These are phyloP conservation scores for Fermentozyma sake DNA, from an alignment of 1,139 yeast species.

Conservation along the genomic window DNA sequence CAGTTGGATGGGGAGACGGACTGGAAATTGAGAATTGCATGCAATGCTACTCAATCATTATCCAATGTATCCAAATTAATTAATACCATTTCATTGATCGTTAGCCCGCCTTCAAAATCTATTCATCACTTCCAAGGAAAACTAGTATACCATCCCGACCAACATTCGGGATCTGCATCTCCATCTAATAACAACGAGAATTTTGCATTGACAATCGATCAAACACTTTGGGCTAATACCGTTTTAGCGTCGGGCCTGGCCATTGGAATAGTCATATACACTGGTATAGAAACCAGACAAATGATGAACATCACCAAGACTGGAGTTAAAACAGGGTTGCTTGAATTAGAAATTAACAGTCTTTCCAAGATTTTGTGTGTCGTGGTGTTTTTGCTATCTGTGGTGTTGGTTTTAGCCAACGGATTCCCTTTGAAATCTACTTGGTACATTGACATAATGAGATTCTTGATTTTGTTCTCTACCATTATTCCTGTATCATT, in stretches of 20 bases:
- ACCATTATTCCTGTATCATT: conserved; percentile 95
- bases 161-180: conserved; percentile 16
- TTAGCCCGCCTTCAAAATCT: conserved; percentile 75
- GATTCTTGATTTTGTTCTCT: conserved; percentile 86
- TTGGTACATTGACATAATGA: conserved; percentile 89
- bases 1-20: conserved; percentile 99
- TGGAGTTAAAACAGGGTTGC: conserved; percentile 85
- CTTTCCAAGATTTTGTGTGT: conserved; percentile 85
- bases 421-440: conserved; percentile 59
- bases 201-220: conserved; percentile 76
- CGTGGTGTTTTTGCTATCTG: conserved; percentile 75
- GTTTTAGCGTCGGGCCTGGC: conserved; percentile 93
- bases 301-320: conserved; percentile 87
- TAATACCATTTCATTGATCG: conserved; percentile 51
- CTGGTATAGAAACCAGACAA: conserved; percentile 92
- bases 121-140: conserved; percentile 81
- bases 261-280: conserved; percentile 80
- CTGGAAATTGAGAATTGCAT: conserved; percentile 88
- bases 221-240: conserved; percentile 97
- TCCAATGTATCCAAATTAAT: conserved; percentile 32
- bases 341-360: conserved; percentile 86
- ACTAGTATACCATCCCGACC: conserved; percentile 41
- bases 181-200: conserved; percentile 39
- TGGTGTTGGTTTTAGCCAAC: conserved; percentile 71
- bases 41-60: conserved; percentile 62